Conservation (phyloP, 352 stramenopile genomes). For the Phytopythium montanum region DNA sequence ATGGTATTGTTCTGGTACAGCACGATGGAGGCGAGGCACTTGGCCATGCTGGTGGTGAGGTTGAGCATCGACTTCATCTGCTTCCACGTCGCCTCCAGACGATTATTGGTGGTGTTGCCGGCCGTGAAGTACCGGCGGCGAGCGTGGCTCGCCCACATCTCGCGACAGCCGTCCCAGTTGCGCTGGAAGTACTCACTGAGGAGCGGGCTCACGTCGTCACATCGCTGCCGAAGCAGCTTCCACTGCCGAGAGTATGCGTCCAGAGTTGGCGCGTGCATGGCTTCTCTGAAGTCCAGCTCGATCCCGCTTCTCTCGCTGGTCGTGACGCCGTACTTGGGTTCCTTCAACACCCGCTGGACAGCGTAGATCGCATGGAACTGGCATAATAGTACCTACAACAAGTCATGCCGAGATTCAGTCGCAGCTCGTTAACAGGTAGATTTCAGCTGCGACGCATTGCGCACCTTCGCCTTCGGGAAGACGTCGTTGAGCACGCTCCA, state of each 20-base stretch:
- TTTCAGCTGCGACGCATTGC: background rate
- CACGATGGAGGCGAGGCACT: too few relatives aligned
- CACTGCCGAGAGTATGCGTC: background rate
- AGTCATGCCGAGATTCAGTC: too few relatives aligned
- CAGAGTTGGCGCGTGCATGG: background rate
- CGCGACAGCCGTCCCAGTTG: slow-evolving; percentile 1
- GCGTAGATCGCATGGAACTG: slow-evolving; percentile 15
- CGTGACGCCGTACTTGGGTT: background rate
- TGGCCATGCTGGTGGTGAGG: too few relatives aligned
- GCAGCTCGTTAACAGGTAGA: background rate
- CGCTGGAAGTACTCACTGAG: background rate
- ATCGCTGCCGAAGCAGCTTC: background rate
- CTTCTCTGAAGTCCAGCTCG: background rate
- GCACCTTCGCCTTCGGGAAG: slow-evolving; percentile 6
- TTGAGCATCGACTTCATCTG: too few relatives aligned
- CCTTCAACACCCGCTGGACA: background rate
- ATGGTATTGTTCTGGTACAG: too few relatives aligned
- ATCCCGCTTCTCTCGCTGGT: background rate
- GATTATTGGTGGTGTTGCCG: too few relatives aligned
- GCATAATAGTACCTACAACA: slow-evolving; percentile 10
- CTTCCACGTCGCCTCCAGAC: too few relatives aligned
- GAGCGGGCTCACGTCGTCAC: background rate
- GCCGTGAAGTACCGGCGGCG: too few relatives aligned
- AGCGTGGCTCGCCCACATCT: too few relatives aligned
- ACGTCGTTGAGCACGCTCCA: slow-evolving; percentile 7